A percentile compares a stretch with the other conserved stretches of the same genome.
phyloP scores from a whole-genome alignment of 768 basidiomycete genomes.

The Agaricus subrufescens region DNA sequence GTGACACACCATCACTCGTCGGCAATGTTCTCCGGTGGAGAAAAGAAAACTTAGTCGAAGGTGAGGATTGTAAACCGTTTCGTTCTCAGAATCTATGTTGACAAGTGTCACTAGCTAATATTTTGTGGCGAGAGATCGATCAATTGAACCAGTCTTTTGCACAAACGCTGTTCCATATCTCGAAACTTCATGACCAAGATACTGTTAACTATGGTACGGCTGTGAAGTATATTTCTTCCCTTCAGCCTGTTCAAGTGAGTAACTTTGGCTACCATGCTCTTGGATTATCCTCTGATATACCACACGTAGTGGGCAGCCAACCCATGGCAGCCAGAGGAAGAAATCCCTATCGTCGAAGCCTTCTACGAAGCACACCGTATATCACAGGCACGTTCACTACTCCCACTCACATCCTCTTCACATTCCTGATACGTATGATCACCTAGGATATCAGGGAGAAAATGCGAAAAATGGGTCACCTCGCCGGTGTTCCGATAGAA shows the following conservation, averaged over 20 bases:
- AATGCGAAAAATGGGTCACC: constrained; percentile 82
- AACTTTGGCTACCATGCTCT: neutral
- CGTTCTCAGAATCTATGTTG: neutral
- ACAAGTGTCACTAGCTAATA: constrained; percentile 39
- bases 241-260: constrained; percentile 53
- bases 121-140: constrained; percentile 63
- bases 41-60: constrained; percentile 52
- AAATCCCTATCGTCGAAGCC: constrained; percentile 42
- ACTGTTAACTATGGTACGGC: constrained; percentile 46
- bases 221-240: constrained; percentile 57
- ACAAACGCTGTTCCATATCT: constrained; percentile 45
- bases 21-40: constrained; percentile 91
- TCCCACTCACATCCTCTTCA: neutral
- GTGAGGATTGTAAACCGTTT: constrained; percentile 25
- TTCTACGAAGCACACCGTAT: constrained; percentile 56
- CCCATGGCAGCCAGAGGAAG: constrained; percentile 40
- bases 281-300: neutral
- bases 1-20: constrained; percentile 92
- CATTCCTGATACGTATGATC: neutral
- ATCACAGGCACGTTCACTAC: constrained; percentile 46
- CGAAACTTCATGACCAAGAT: constrained; percentile 43
- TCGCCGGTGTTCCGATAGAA: constrained; percentile 82
- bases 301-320: constrained; percentile 53
- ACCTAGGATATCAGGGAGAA: constrained; percentile 65
- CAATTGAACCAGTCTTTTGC: constrained; percentile 58